Conservation (phyloP, 192 early-diverging fungal genomes). For the Backusella liffmaniae region DNA sequence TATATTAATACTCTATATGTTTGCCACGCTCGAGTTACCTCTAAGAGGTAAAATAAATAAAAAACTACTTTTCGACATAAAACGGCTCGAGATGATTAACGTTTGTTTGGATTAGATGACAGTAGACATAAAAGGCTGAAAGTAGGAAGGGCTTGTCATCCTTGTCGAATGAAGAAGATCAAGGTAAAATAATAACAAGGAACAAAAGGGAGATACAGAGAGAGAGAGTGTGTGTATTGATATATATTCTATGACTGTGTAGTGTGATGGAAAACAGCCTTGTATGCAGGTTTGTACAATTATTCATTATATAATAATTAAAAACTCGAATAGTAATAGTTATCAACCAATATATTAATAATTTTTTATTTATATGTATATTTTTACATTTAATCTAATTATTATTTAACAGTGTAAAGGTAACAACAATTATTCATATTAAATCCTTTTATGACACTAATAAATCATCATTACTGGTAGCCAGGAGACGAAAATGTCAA, state of each 20-base stretch:
- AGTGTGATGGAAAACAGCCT: slow-evolving; percentile 43
- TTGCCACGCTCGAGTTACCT: slow-evolving; percentile 38
- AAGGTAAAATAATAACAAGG: slow-evolving; percentile 21
- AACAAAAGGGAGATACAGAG: neutral
- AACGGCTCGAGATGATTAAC: neutral
- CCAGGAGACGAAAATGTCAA: slow-evolving; percentile 36
- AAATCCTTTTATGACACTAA: neutral
- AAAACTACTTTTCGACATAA: neutral
- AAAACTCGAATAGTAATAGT: slow-evolving; percentile 17
- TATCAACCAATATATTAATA: neutral
- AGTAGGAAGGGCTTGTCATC: slow-evolving; percentile 35
- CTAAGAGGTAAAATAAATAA: slow-evolving; percentile 26
- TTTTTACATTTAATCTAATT: no score
- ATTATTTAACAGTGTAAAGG: slow-evolving; percentile 22
- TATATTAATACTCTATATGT: slow-evolving; percentile 20
- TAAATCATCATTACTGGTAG: slow-evolving; percentile 9
- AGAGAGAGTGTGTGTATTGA: neutral
- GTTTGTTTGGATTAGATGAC: slow-evolving; percentile 18
- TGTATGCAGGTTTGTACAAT: slow-evolving; percentile 37
- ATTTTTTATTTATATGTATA: neutral
- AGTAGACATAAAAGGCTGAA: slow-evolving; percentile 34
- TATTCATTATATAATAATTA: neutral
- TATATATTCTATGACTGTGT: neutral
- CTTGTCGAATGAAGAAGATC: slow-evolving; percentile 40
- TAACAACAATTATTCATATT: neutral